A percentile compares a stretch with the other conserved stretches of the same genome.
Evolutionary conservation across 306 rosid genomes (phyloP).

Genomic region (Quercus mongolica): DNA sequence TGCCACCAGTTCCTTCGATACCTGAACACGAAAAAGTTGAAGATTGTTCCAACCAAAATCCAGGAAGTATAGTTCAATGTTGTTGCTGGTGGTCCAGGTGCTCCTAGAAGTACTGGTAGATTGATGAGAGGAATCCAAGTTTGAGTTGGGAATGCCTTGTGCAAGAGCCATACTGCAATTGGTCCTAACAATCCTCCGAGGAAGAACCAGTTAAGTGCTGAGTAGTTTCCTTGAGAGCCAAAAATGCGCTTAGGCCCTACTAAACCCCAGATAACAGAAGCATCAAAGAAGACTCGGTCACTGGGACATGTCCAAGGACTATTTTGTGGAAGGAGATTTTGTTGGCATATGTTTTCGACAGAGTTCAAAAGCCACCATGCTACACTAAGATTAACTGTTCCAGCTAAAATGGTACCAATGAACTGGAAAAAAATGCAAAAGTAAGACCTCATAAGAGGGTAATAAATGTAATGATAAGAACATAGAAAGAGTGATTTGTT

Average conservation of each 20-base stretch:
- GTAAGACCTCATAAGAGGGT: not conserved
- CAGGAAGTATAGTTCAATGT: conserved; percentile 78
- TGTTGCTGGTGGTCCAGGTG: conserved; percentile 76
- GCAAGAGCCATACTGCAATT: conserved; percentile 56
- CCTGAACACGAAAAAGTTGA: conserved; percentile 77
- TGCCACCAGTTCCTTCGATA: conserved; percentile 84
- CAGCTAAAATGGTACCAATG: conserved; percentile 75
- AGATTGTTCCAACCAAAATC: conserved; percentile 62
- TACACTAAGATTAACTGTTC: conserved; percentile 70
- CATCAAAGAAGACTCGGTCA: conserved; percentile 75
- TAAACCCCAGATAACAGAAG: conserved; percentile 84
- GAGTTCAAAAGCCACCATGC: conserved; percentile 77
- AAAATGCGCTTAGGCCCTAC: conserved; percentile 71
- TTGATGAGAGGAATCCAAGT: conserved; percentile 74
- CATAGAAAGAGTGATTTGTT: not conserved
- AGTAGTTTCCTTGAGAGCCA: conserved; percentile 62
- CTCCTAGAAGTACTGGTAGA: conserved; percentile 81
- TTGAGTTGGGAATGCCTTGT: conserved; percentile 61
- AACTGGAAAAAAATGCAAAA: conserved; percentile 38
- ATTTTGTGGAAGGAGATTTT: conserved; percentile 35
- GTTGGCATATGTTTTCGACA: conserved; percentile 51
- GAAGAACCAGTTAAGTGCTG: conserved; percentile 78
- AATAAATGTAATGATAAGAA: not conserved
- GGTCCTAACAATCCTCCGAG: conserved; percentile 78
- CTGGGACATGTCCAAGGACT: conserved; percentile 86